Evolutionary conservation across 257 asterid genomes (phyloP).

Genomic region (Fraxinus americana): DNA sequence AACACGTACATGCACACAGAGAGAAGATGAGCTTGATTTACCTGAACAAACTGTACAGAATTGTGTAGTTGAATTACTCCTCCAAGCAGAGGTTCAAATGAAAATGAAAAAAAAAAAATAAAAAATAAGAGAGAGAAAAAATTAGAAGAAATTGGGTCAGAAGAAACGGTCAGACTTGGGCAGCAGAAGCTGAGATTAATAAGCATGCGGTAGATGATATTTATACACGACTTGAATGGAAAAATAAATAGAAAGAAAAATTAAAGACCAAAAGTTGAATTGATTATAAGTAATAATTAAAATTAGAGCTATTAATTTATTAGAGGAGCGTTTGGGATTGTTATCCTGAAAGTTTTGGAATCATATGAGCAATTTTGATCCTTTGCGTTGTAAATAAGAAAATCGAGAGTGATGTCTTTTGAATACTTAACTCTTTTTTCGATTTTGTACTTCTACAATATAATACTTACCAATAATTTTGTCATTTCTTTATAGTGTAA

Average conservation of each 20-base stretch:
- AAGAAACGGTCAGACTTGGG: conserved; percentile 33
- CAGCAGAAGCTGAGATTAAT: conserved; percentile 29
- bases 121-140: not conserved
- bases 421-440: not conserved
- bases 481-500: too few relatives aligned
- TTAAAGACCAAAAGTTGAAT: not conserved
- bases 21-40: not conserved
- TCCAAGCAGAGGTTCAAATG: conserved; percentile 1
- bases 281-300: not conserved
- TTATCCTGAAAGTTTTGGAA: not conserved
- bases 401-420: too few relatives aligned
- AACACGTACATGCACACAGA: not conserved
- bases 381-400: conserved; percentile 4
- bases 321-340: not conserved
- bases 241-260: not conserved
- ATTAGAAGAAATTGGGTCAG: not conserved
- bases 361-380: not conserved
- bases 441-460: too few relatives aligned
- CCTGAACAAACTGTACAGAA: conserved; percentile 36
- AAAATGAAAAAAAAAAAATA: not conserved
- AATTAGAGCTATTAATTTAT: not conserved
- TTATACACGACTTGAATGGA: not conserved
- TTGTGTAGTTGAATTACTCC: not conserved
- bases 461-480: too few relatives aligned
- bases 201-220: not conserved